Evolutionary conservation across 106 monocot species (phyloP), one percentile per base, ranked within the genome.

Genomic region (Dioscorea alata): DNA sequence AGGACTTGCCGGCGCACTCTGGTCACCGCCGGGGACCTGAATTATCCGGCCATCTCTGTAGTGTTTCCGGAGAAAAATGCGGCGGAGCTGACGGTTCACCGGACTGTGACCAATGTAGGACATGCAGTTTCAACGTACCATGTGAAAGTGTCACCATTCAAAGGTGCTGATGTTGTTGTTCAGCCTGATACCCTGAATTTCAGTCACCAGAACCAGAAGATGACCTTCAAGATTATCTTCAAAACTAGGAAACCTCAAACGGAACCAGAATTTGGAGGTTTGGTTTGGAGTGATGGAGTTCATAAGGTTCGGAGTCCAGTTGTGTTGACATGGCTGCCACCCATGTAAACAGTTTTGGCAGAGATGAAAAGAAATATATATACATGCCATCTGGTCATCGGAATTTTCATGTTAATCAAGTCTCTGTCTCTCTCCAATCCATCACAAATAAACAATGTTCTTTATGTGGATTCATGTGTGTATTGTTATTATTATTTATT

Each of bases 1-100:
- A 34, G 63, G 32, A 73, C 88, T 5, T 95, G 91, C 83, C 81
- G 70, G 72, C 83, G 82, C 48, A 33, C 63, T 5, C 69, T 91
- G 57, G 77, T 73, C 12, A 73, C 78, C 0, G 52, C 91, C 0
- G 88, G 83, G 0, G 91, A 95, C 65, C 83, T 95, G 23, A 95
- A 95, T 31, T 95, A 95, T 69, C 95, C 95, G 58, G 80, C 95
- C 23, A 95, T 91, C 70, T 96, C 95, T 0, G 91, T 72, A n/a
- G 77, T 96, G 9, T 82, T 96, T 15, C 34, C 71, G 8, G 63
- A 78, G 20, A 51, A 72, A 8, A 33, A 71, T 2, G 32, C 67
- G 8, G 20, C 78, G 0, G 73, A 57, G 20, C 7, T 90, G 72
- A 83, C 90, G 2, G 19, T 90, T 16, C 83, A 68, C 23, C 48